Percentiles rank a stretch among this genome's conserved stretches.
Evolutionary conservation across 179 eudicot genomes (phyloP).

Genomic region (Spinacia oleracea): DNA sequence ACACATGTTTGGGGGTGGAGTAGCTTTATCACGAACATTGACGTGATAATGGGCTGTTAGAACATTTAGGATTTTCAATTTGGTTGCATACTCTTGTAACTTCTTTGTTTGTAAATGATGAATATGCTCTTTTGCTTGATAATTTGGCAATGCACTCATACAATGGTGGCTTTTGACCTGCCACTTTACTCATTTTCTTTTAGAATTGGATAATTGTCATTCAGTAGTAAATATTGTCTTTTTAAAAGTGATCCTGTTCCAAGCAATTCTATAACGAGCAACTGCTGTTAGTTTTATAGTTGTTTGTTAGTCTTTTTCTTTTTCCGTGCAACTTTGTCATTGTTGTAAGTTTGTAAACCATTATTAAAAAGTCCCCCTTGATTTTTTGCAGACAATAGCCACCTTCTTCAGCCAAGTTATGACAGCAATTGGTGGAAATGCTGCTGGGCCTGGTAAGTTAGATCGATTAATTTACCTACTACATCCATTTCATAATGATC

Average conservation of each 20-base stretch:
- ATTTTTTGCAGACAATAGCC: conserved; percentile 59
- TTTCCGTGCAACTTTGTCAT: neutral
- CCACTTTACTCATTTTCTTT: neutral
- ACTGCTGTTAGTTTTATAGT: neutral
- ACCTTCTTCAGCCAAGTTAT: conserved; percentile 83
- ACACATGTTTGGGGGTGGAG: too few relatives aligned
- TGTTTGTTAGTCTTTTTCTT: neutral
- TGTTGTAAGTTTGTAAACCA: neutral
- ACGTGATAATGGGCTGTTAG: too few relatives aligned
- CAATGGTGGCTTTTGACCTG: neutral
- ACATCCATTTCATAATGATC: too few relatives aligned
- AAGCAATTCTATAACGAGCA: conserved; percentile 6
- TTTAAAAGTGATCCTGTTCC: neutral
- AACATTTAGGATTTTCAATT: too few relatives aligned
- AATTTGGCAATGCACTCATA: too few relatives aligned
- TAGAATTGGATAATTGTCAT: neutral
- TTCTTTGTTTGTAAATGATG: too few relatives aligned
- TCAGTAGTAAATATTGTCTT: too few relatives aligned
- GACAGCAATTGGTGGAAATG: conserved; percentile 76
- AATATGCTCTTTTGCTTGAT: too few relatives aligned
- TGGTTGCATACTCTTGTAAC: too few relatives aligned
- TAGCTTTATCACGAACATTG: too few relatives aligned
- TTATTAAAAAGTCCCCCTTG: neutral
- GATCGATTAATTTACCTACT: conserved; percentile 7
- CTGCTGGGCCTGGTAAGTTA: conserved; percentile 80